Evolutionary conservation across 2,329 filamentous ascomycete species (phyloP).

Genomic region (Aspergillus sp.): DNA sequence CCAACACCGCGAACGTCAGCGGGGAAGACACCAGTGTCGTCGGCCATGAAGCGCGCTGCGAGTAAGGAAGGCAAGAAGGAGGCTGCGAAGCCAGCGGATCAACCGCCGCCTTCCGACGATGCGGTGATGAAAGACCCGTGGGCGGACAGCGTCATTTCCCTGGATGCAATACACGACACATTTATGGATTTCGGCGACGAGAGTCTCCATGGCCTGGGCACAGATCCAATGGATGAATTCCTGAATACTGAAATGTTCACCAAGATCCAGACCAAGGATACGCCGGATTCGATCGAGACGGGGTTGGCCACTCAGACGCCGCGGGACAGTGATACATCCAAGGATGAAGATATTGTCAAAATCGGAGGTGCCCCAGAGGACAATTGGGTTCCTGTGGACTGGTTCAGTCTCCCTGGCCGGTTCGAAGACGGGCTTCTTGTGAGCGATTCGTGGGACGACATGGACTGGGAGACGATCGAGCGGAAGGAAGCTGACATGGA

Average conservation of each 20-base stretch:
- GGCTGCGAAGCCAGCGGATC: slow-evolving; percentile 12
- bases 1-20: slow-evolving; percentile 21
- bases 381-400: slow-evolving; percentile 24
- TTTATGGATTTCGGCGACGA: slow-evolving; percentile 26
- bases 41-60: slow-evolving; percentile 14
- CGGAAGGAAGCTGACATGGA: slow-evolving; percentile 18
- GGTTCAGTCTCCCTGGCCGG: slow-evolving; percentile 21
- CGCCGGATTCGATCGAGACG: slow-evolving; percentile 29
- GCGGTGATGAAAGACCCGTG: slow-evolving; percentile 23
- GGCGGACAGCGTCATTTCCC: slow-evolving; percentile 28
- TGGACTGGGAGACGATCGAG: slow-evolving; percentile 35
- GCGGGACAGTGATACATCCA: slow-evolving; percentile 25
- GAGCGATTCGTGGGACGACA: slow-evolving; percentile 20
- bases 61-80: slow-evolving; percentile 21
- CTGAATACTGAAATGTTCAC: slow-evolving; percentile 28
- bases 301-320: slow-evolving; percentile 28
- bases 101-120: slow-evolving; percentile 7
- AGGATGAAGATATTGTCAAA: slow-evolving; percentile 22
- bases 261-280: slow-evolving; percentile 23
- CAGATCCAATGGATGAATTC: slow-evolving; percentile 30
- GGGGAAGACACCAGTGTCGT: slow-evolving; percentile 13
- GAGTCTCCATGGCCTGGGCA: slow-evolving; percentile 17
- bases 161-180: slow-evolving; percentile 28
- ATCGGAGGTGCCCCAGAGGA: slow-evolving; percentile 16
- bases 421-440: slow-evolving; percentile 16